These are phyloP conservation scores for Zygosaccharomyces lentus DNA, from an alignment of 805 yeast genomes.

Conservation along the genomic window DNA sequence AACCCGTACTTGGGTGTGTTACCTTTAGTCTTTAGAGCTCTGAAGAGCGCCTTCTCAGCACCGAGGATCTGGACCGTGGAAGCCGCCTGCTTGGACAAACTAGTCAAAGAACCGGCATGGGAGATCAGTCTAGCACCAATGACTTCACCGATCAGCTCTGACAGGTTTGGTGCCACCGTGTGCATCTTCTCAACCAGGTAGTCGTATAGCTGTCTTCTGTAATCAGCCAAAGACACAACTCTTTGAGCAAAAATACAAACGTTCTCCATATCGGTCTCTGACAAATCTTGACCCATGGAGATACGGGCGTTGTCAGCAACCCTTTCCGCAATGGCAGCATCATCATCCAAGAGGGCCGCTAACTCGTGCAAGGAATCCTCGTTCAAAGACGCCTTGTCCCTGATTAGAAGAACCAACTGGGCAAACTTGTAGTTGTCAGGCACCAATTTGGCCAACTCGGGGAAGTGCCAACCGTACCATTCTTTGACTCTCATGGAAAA, in stretches of 20 bases:
- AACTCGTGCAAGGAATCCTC: slow-evolving; percentile 84
- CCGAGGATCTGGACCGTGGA: slow-evolving; percentile 97
- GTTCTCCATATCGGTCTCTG: slow-evolving; percentile 90
- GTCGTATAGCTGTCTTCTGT: slow-evolving; percentile 76
- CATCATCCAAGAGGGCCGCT: slow-evolving; percentile 82
- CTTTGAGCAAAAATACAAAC: slow-evolving; percentile 88
- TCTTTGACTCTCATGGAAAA: slow-evolving; percentile 96
- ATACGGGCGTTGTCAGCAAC: slow-evolving; percentile 92
- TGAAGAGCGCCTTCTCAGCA: slow-evolving; percentile 94
- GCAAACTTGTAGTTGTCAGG: slow-evolving; percentile 87
- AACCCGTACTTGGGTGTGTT: slow-evolving; percentile 96
- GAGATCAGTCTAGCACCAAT: slow-evolving; percentile 98
- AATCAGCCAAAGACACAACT: slow-evolving; percentile 86
- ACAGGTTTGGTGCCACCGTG: slow-evolving; percentile 94
- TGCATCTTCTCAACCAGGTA: slow-evolving; percentile 95
- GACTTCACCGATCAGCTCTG: slow-evolving; percentile 96
- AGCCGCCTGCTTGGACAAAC: slow-evolving; percentile 96
- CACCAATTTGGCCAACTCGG: slow-evolving; percentile 88
- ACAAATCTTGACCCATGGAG: slow-evolving; percentile 98
- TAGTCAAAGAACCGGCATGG: slow-evolving; percentile 96
- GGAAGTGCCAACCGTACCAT: slow-evolving; percentile 99
- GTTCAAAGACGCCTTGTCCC: slow-evolving; percentile 78
- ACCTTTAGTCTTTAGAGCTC: slow-evolving; percentile 95
- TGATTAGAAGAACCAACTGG: slow-evolving; percentile 71
- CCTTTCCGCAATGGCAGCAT: slow-evolving; percentile 86